Evolutionary conservation across 495 filamentous ascomycete species (phyloP), one percentile per base, ranked within the genome.

Genomic region (Pyrenopolyporus hunteri): DNA sequence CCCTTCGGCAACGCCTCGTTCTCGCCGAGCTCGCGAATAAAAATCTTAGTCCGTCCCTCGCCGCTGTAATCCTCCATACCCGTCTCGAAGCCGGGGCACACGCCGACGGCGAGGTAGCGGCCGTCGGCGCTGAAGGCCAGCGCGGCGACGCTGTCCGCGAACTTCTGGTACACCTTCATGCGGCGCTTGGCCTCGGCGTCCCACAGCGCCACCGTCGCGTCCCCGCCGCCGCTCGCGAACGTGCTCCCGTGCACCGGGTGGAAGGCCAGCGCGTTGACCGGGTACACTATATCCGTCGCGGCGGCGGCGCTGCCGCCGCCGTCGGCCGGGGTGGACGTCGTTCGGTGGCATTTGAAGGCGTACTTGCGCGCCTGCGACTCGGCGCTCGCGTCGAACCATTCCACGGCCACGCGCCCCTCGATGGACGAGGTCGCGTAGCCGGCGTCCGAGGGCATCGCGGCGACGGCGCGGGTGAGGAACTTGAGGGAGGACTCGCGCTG

Each of bases 321-420:
- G 37, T 43, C 57, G 22, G 59, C 19, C 6, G 32, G 19, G 3
- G 64, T 29, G 1, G 76, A 75, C 11, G 66, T 46, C 73, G 94
- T 89, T 8, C 94, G 86, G 75, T 98, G 94, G 75, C 94, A 98
- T 72, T 98, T 98, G 81, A 98, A 98, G 7, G 94, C 94, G 78
- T 97, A 98, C 68, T 97, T 98, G 52, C 93, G 82, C 13, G 88
- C 88, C 73, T 97, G 91, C 3, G 89, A 92, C 67, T 89, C 86
- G 25, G 85, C 78, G 6, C 85, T 88, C 9, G 93, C 88, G 69
- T 97, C 94, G 76, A 98, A 97, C 90, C 93, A 98, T 70, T 98
- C 94, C 1, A 98, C 94, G 0, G 92, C 93, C 0, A 97, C 89
- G 62, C 94, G 85, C 10, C 94, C 94, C 69, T 98, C 94, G 70